Evolutionary conservation across 2,329 filamentous ascomycete species (phyloP).

Genomic region (Pseudogymnoascus destructans): DNA sequence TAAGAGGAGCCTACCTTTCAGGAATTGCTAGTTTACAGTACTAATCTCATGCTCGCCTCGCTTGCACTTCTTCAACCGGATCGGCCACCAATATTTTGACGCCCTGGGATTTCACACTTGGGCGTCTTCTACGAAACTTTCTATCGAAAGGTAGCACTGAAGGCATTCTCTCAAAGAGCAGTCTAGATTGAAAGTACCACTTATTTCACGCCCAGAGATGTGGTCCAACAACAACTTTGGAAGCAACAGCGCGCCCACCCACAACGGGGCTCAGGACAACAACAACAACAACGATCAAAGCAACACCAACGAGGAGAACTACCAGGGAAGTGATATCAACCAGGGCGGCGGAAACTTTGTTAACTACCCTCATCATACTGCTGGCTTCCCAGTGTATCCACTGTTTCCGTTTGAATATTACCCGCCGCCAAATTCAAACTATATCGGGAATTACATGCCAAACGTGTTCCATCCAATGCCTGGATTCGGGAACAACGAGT

Average conservation of each 20-base stretch:
- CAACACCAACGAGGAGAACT: not conserved
- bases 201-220: constrained; percentile 14
- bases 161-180: not conserved
- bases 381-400: not conserved
- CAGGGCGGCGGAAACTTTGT: not conserved
- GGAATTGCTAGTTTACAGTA: not conserved
- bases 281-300: not conserved
- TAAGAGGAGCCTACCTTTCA: not conserved
- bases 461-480: not conserved
- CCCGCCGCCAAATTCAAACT: constrained; percentile 3
- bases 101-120: not conserved
- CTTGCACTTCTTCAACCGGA: not conserved
- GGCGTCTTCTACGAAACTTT: not conserved
- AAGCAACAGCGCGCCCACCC: constrained; percentile 21
- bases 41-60: not conserved
- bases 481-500: not conserved
- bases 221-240: constrained; percentile 22
- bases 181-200: not conserved
- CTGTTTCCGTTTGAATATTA: not conserved
- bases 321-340: not conserved
- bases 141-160: not conserved
- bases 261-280: constrained; percentile 12
- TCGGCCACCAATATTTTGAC: not conserved
- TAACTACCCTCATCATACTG: not conserved
- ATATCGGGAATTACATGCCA: not conserved